phyloP scores from a whole-genome alignment of 805 yeast genomes.

The Yamadazyma sp. region DNA sequence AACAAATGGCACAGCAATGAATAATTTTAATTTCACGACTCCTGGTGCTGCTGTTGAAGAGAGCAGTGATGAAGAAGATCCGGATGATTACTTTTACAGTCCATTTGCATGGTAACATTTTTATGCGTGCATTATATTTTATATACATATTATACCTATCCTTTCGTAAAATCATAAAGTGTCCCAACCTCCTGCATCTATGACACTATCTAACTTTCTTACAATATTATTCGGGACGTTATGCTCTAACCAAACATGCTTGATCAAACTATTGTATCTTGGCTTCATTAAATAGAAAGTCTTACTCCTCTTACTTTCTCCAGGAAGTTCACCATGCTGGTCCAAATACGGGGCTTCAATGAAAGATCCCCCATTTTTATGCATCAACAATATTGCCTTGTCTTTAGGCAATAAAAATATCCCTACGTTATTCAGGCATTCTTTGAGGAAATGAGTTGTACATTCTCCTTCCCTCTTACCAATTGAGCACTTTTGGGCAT shows the following conservation, averaged over 20 bases:
- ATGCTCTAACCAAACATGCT: conserved; percentile 74
- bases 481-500: conserved; percentile 59
- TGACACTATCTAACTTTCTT: conserved; percentile 70
- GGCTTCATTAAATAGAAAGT: conserved; percentile 62
- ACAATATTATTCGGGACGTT: conserved; percentile 75
- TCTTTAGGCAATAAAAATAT: conserved; percentile 71
- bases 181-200: conserved; percentile 96
- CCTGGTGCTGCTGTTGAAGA: conserved; percentile 2
- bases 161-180: conserved; percentile 45
- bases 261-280: conserved; percentile 64
- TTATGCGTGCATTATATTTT: not conserved
- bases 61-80: conserved; percentile 10
- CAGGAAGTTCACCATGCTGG: conserved; percentile 81
- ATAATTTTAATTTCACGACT: conserved; percentile 6
- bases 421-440: conserved; percentile 66
- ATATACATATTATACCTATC: conserved; percentile 1
- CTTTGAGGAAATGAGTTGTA: conserved; percentile 61
- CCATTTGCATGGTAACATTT: conserved; percentile 11
- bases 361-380: conserved; percentile 80
- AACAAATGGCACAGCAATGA: conserved; percentile 12
- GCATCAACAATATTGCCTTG: conserved; percentile 58
- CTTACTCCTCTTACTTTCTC: conserved; percentile 66
- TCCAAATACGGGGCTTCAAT: conserved; percentile 81
- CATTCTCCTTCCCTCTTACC: conserved; percentile 72
- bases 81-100: conserved; percentile 9